phyloP scores from a whole-genome alignment of 345 rosid species.

The Sisymbrium altissimum region DNA sequence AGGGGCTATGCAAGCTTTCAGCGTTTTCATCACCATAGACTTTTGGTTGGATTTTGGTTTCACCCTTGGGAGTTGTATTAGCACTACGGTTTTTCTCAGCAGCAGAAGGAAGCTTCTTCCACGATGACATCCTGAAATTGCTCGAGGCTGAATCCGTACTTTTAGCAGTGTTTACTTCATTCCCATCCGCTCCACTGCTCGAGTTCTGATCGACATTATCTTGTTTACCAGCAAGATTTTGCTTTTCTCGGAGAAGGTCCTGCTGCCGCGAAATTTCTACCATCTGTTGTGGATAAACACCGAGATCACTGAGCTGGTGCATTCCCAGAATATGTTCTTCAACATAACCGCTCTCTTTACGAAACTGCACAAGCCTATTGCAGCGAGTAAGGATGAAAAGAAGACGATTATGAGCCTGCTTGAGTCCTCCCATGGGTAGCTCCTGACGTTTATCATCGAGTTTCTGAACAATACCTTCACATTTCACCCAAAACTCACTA shows the following conservation, averaged over 20 bases:
- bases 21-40: constrained; percentile 40
- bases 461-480: constrained; percentile 85
- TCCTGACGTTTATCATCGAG: constrained; percentile 93
- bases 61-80: constrained; percentile 48
- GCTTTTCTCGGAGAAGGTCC: constrained; percentile 42
- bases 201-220: constrained; percentile 40
- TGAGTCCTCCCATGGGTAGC: constrained; percentile 80
- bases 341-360: constrained; percentile 84
- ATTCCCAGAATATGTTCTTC: constrained; percentile 72
- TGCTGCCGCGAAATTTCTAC: constrained; percentile 57
- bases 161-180: constrained; percentile 64
- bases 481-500: constrained; percentile 77
- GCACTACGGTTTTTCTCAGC: constrained; percentile 57
- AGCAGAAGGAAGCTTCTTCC: constrained; percentile 91
- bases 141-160: constrained; percentile 76
- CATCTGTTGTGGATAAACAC: constrained; percentile 82
- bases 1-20: constrained; percentile 49
- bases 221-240: constrained; percentile 29
- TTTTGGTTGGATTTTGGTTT: constrained; percentile 43
- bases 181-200: constrained; percentile 34
- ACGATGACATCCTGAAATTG: constrained; percentile 85
- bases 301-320: constrained; percentile 88
- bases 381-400: constrained; percentile 92
- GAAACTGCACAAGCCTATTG: constrained; percentile 93
- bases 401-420: constrained; percentile 90